A percentile compares a stretch with the other conserved stretches of the same genome.
These are phyloP conservation scores for Nakaseomyces kungkrabaensis DNA, from an alignment of 1,139 yeast species.

Conservation along the genomic window DNA sequence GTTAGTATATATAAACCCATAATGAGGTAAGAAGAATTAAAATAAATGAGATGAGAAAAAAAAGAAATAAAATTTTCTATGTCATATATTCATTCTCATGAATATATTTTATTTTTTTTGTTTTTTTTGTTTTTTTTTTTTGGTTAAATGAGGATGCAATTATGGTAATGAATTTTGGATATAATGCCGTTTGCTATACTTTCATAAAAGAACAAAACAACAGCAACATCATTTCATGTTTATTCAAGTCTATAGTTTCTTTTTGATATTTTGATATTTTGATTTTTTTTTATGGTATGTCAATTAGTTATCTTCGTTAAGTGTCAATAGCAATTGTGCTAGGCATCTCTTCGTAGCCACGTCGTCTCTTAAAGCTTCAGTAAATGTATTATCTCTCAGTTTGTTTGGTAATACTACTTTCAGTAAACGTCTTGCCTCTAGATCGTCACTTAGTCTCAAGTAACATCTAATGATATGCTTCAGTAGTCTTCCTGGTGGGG, in stretches of 20 bases:
- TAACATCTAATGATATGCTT: constrained; percentile 94
- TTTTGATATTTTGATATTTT: neutral
- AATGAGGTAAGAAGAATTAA: too few relatives aligned
- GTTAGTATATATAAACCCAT: too few relatives aligned
- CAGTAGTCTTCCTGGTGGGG: constrained; percentile 62
- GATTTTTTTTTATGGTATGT: neutral
- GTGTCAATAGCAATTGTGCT: constrained; percentile 68
- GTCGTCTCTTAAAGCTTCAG: constrained; percentile 72
- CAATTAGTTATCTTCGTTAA: constrained; percentile 29
- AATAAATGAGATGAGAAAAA: neutral
- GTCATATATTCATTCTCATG: too few relatives aligned
- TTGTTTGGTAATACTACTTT: constrained; percentile 62
- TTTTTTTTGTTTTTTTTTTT: too few relatives aligned
- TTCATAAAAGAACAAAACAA: too few relatives aligned
- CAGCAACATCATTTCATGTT: neutral
- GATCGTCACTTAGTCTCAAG: constrained; percentile 78
- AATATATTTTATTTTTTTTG: too few relatives aligned
- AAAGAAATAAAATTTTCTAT: neutral
- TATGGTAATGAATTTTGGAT: too few relatives aligned
- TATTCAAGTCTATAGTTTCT: neutral
- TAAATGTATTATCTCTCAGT: constrained; percentile 83
- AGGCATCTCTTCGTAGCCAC: constrained; percentile 80
- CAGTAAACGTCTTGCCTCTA: constrained; percentile 82
- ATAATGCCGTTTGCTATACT: too few relatives aligned
- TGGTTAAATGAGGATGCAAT: too few relatives aligned